Evolutionary conservation across 768 basidiomycete genomes (phyloP).

Genomic region (Phylloporus scabripes): DNA sequence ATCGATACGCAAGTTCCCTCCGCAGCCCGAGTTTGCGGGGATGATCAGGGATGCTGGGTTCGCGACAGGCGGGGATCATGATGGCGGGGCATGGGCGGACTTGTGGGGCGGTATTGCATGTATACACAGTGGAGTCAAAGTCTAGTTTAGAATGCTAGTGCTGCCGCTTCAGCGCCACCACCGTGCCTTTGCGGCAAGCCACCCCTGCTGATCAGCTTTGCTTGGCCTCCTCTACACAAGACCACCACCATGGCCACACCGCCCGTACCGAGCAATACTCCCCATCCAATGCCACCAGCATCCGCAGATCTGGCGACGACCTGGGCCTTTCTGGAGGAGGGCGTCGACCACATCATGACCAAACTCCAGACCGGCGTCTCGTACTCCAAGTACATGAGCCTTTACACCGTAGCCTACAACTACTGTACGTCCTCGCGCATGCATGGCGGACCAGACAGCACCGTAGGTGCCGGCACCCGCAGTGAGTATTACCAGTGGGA

Average conservation of each 20-base stretch:
- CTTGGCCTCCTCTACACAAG: slow-evolving; percentile 19
- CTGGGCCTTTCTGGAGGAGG: slow-evolving; percentile 84
- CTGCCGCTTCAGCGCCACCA: slow-evolving; percentile 24
- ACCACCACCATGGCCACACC: slow-evolving; percentile 31
- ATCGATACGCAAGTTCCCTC: slow-evolving; percentile 91
- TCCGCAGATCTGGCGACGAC: slow-evolving; percentile 75
- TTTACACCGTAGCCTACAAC: slow-evolving; percentile 95
- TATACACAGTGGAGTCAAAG: slow-evolving; percentile 80
- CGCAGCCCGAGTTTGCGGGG: slow-evolving; percentile 78
- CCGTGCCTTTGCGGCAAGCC: slow-evolving; percentile 22
- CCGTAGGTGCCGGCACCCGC: slow-evolving; percentile 38
- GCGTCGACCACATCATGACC: slow-evolving; percentile 88
- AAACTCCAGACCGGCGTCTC: slow-evolving; percentile 85
- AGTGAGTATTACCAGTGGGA: slow-evolving; percentile 44
- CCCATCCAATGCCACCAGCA: slow-evolving; percentile 57
- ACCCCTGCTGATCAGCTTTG: slow-evolving; percentile 8
- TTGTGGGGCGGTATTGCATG: slow-evolving; percentile 86
- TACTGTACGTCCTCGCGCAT: slow-evolving; percentile 91
- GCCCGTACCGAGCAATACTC: slow-evolving; percentile 28
- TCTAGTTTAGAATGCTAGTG: slow-evolving; percentile 35
- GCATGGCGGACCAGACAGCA: slow-evolving; percentile 43
- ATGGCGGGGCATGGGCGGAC: slow-evolving; percentile 82
- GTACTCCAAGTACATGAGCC: slow-evolving; percentile 81
- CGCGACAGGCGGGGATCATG: slow-evolving; percentile 59
- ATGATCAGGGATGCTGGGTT: slow-evolving; percentile 90